phyloP scores from a whole-genome alignment of 495 filamentous ascomycete species.

The Hypoxylon fuscum region DNA sequence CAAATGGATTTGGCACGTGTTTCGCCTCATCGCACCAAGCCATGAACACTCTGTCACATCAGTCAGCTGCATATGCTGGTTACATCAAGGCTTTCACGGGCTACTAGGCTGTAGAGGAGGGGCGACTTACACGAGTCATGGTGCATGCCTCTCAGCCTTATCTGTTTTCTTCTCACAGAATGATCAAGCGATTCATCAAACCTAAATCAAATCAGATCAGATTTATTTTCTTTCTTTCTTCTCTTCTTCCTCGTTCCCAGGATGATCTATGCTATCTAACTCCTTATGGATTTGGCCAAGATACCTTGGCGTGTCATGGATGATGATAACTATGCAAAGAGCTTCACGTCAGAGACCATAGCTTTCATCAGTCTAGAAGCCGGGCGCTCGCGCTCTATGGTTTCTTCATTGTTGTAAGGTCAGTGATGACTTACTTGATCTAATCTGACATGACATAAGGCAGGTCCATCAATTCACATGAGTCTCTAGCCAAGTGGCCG shows the following conservation, averaged over 20 bases:
- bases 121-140: constrained; percentile 3
- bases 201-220: background rate
- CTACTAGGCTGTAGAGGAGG: constrained; percentile 28
- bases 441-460: constrained; percentile 58
- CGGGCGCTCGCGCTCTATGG: constrained; percentile 50
- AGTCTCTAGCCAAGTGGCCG: constrained; percentile 14
- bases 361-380: constrained; percentile 48
- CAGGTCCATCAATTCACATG: constrained; percentile 21
- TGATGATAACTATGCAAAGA: constrained; percentile 57
- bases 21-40: constrained; percentile 10
- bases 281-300: constrained; percentile 11
- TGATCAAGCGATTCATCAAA: background rate
- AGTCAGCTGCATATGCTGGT: constrained; percentile 11
- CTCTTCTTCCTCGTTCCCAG: background rate
- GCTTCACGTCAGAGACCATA: constrained; percentile 55
- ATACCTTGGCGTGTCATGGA: constrained; percentile 40
- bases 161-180: constrained; percentile 5
- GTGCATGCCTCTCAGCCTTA: constrained; percentile 25
- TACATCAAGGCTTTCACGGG: constrained; percentile 25
- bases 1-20: constrained; percentile 36
- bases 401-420: constrained; percentile 60
- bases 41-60: constrained; percentile 17
- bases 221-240: background rate
- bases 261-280: background rate
- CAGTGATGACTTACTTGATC: constrained; percentile 64